phyloP scores from a whole-genome alignment of 345 rosid genomes.

The Carallia brachiata region DNA sequence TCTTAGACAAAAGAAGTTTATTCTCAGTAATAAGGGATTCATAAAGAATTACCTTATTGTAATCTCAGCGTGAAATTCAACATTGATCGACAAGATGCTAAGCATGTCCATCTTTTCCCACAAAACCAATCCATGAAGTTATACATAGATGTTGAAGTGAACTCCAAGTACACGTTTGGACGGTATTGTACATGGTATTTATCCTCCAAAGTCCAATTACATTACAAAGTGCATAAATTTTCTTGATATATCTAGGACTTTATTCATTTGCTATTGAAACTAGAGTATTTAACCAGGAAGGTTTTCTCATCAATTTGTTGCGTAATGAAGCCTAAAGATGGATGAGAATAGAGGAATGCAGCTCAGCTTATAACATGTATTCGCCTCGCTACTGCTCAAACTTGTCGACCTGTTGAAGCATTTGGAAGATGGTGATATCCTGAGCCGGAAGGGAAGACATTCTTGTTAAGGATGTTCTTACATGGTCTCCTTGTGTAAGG shows the following conservation, averaged over 20 bases:
- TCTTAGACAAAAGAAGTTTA: no score
- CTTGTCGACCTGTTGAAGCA: conserved; percentile 48
- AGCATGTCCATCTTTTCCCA: no score
- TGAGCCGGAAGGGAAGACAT: conserved; percentile 33
- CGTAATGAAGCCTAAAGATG: background rate
- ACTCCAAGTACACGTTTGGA: background rate
- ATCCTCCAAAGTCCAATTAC: conserved; percentile 6
- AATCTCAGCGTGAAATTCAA: no score
- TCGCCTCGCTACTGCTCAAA: conserved; percentile 28
- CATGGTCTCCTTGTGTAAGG: conserved; percentile 39
- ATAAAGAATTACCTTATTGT: no score
- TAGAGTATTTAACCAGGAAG: background rate
- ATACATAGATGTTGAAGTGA: background rate
- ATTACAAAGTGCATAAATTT: background rate
- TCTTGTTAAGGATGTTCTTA: conserved; percentile 25
- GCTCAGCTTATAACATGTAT: background rate
- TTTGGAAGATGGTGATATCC: conserved; percentile 43
- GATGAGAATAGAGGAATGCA: conserved; percentile 1
- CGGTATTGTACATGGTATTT: background rate
- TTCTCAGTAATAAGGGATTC: no score
- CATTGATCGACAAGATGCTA: no score
- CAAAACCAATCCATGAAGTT: background rate
- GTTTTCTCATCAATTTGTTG: background rate
- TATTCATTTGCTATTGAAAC: background rate
- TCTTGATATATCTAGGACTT: background rate